Evolutionary conservation across 176 grass and related monocot species (phyloP), one percentile per base, ranked within the genome.

Genomic region (Oryza rufipogon): DNA sequence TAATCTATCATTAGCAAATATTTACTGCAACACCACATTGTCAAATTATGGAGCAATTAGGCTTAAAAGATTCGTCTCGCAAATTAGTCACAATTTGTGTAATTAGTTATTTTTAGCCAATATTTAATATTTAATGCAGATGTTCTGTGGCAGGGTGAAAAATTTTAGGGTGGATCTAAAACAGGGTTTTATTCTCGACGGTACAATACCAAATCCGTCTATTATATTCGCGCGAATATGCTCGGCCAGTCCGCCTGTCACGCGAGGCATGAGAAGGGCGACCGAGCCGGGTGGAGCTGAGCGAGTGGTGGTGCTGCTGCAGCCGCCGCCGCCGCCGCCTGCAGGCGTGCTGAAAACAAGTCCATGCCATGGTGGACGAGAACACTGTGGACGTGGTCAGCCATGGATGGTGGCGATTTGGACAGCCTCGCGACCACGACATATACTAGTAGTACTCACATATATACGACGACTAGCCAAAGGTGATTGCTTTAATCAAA

Each of bases 341-440:
- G 48, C 12, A 28, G 14, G 45, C 26, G 63, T 25, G 49, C 16
- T 2, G 48, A 30, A 76, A 76, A 39, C 85, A 58, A 82, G 72
- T 51, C 66, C 23, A 46, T 51, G 85, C 48, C 74, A 19, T 9
- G 46, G 30, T 70, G 68, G 67, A 79, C 2, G 33, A 25, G 32
- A 13, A n/a, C 9, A 16, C 61, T 19, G 61, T 39, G 17, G 74
- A 7, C 36, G 48, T 49, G 79, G 65, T 77, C 64, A 61, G 65
- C 70, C 38, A 26, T 38, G 13, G 72, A 11, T 32, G 77, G 45
- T 56, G 76, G 10, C 4, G 84, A 86, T 67, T 10, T 54, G 30
- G 60, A 80, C 42, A 32, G 66, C 76, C 58, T 6, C 12, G 23
- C 19, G 54, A 58, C 54, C 54, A 58, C 9, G 54, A 20, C 54